These are phyloP conservation scores for Cyathus striatus DNA, from an alignment of 768 basidiomycete species.

Conservation along the genomic window DNA sequence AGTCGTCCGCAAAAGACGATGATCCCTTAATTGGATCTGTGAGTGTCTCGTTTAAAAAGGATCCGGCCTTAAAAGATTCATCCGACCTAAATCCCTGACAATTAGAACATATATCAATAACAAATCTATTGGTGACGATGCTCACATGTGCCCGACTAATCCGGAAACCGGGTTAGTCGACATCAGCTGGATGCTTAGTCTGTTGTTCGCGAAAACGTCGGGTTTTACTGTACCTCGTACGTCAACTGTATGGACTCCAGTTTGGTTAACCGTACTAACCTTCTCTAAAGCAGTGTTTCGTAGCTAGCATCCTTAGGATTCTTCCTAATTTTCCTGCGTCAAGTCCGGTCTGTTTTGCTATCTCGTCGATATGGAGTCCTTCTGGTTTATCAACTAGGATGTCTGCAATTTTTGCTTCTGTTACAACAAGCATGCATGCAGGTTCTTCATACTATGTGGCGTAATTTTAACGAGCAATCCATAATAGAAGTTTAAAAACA, in stretches of 20 bases:
- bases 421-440: conserved; percentile 22
- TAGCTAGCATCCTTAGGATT: conserved; percentile 26
- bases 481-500: neutral
- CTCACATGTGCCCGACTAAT: too few species aligned
- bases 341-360: conserved; percentile 17
- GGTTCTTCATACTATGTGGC: conserved; percentile 16
- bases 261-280: conserved; percentile 11
- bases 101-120: conserved; percentile 7
- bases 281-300: conserved; percentile 32
- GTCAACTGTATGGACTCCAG: neutral
- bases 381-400: conserved; percentile 23
- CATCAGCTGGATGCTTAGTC: conserved; percentile 27
- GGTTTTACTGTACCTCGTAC: conserved; percentile 18
- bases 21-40: too few species aligned
- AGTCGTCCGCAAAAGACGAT: too few species aligned
- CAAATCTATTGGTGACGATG: conserved; percentile 20
- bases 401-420: conserved; percentile 26
- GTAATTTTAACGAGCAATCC: neutral
- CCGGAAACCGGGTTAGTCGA: conserved; percentile 23
- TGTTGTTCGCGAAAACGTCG: conserved; percentile 37
- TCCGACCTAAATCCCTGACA: neutral
- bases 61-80: too few species aligned
- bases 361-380: conserved; percentile 23
- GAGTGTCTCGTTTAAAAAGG: too few species aligned
- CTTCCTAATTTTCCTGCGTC: conserved; percentile 26